These are phyloP conservation scores for Aspergillus sclerotioniger DNA, from an alignment of 495 filamentous ascomycete genomes.

Conservation along the genomic window DNA sequence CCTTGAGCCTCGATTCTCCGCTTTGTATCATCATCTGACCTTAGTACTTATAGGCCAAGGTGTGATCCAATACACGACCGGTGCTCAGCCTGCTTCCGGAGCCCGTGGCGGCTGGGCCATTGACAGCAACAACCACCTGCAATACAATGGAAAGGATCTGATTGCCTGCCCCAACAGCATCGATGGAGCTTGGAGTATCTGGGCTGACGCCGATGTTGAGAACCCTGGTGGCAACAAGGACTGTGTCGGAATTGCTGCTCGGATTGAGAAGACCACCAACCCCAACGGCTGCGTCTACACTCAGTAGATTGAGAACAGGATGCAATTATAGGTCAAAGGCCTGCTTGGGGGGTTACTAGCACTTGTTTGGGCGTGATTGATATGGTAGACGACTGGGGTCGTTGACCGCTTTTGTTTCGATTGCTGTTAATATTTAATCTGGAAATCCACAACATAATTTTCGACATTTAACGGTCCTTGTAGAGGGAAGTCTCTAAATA, in stretches of 20 bases:
- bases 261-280: slow-evolving; percentile 27
- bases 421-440: too few relatives aligned
- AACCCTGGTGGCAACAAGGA: slow-evolving; percentile 45
- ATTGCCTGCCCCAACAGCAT: slow-evolving; percentile 51
- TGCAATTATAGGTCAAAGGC: not conserved
- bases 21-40: not conserved
- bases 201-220: slow-evolving; percentile 38
- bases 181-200: slow-evolving; percentile 48
- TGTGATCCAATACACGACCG: slow-evolving; percentile 48
- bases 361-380: too few relatives aligned
- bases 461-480: too few relatives aligned
- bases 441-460: too few relatives aligned
- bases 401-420: too few relatives aligned
- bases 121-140: slow-evolving; percentile 38
- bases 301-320: slow-evolving; percentile 15
- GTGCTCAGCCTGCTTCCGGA: slow-evolving; percentile 32
- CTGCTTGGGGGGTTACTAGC: too few relatives aligned
- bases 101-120: slow-evolving; percentile 45
- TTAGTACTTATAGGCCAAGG: slow-evolving; percentile 42
- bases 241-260: slow-evolving; percentile 44
- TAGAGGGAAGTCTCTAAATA: too few relatives aligned
- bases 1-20: not conserved
- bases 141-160: slow-evolving; percentile 40
- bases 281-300: slow-evolving; percentile 59
- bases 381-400: too few relatives aligned